Evolutionary conservation across 257 asterid species (phyloP).

Genomic region (Gentiana straminea): DNA sequence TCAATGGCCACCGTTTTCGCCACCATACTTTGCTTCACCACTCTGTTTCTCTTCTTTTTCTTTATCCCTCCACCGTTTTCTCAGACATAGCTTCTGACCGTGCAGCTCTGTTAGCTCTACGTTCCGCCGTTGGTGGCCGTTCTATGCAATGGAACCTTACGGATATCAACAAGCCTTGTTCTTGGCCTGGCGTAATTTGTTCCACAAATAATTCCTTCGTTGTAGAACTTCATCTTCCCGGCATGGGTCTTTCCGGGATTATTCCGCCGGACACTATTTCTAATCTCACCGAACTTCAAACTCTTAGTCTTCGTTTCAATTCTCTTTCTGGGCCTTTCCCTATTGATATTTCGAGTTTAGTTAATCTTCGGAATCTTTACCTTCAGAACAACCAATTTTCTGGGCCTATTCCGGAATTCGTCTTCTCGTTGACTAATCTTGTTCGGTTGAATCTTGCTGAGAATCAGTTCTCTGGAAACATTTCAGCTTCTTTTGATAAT

Average conservation of each 20-base stretch:
- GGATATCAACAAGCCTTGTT: constrained; percentile 38
- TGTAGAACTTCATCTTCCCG: constrained; percentile 65
- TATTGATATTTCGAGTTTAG: constrained; percentile 36
- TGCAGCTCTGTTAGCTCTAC: constrained; percentile 57
- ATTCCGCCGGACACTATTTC: constrained; percentile 46
- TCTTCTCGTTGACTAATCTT: constrained; percentile 40
- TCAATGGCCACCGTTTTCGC: constrained; percentile 4
- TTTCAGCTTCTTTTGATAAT: constrained; percentile 40
- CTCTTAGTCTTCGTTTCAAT: constrained; percentile 80
- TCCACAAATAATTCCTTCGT: constrained; percentile 39
- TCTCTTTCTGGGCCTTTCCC: constrained; percentile 55
- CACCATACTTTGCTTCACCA: constrained; percentile 7
- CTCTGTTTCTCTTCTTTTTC: constrained; percentile 11
- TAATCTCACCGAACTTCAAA: constrained; percentile 44
- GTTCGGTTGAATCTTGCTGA: constrained; percentile 51
- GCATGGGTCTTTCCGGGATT: constrained; percentile 61
- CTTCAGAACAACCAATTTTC: constrained; percentile 53
- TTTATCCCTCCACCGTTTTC: constrained; percentile 5
- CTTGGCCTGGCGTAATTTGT: constrained; percentile 67
- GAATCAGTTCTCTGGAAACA: constrained; percentile 58
- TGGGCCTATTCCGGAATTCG: constrained; percentile 54
- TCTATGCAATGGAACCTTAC: constrained; percentile 58
- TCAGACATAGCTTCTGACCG: constrained; percentile 66
- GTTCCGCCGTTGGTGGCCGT: constrained; percentile 74
- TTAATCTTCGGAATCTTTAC: constrained; percentile 44